Base-by-base conservation (phyloP, 2,329 filamentous ascomycete genomes). In the Fusarium sp. region DNA sequence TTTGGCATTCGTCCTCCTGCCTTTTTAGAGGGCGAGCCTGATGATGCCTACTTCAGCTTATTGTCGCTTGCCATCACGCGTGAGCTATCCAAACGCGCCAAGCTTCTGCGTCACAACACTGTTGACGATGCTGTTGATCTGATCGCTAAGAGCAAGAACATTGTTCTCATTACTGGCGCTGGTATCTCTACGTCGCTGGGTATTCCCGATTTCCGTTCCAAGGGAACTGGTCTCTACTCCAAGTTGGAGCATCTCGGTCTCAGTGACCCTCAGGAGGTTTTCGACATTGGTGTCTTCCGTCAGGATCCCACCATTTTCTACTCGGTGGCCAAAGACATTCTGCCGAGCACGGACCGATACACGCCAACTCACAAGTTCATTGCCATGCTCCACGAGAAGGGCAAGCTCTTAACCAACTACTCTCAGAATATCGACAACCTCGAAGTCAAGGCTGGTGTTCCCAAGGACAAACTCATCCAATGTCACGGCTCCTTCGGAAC, bases 361-460 rank as follows among this genome's bases (percentile, higher is more conserved):
- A 94, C 95, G 2, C 94, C 95, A 0, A 98, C 96, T 0, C 96
- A 99, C 82, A 90, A 91, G 52, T 99, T 99, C 81, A 96, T 99
- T 75, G 88, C 90, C 33, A 85, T 97, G 72, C 86, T 99, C 35
- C 92, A 99, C 78, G 87, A 95, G 71, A 91, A 94, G 78, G 89
- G 88, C 69, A 97, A 97, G 78, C 87, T 99, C 9, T 87, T 97
- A 61, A 98, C 94, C 40, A 97, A 98, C 80, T 99, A 97, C 82
- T 97, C 96, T 1, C 96, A 99, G 77, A 99, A 99, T 78, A 98
- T 99, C 75, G 96, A 99, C 82, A 97, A 97, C 72, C 89, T 97
- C 50, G 95, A 99, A 78, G 87, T 90, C 63, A 90, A 92, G 74
- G 95, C 95, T 1, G 96, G 96, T 21, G 92, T 99, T 62, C 80